Evolutionary conservation across 139 green algal species (phyloP), one percentile per base, ranked within the genome.

Genomic region (Eudorina sp.): DNA sequence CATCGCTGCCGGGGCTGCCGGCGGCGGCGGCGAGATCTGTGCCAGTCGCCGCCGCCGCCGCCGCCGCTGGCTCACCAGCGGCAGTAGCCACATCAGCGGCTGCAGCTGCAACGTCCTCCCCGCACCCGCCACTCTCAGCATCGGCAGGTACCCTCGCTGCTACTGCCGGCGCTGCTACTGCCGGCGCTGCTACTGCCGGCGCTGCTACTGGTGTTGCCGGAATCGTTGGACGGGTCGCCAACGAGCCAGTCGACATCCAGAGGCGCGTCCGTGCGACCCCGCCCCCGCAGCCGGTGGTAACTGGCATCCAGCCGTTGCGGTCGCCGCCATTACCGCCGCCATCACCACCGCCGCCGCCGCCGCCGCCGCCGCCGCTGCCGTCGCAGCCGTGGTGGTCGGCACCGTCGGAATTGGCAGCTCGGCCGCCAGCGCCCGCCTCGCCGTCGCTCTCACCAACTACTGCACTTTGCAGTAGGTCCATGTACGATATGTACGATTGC

Each of bases 401-500:
- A 29, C 19, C 55, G 55, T 68, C 55, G 55, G 55, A 5, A 68
- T n/a, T 18, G 5, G 16, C 55, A n/a, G 55, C 55, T 18, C 13
- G 5, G 11, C 14, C 55, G 55, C 5, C 13, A 19, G 13, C 16
- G 5, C 5, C 13, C 55, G 21, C 55, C 23, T 68, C 55, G 55
- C n/a, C 62, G 62, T 4, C 62, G 8, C 4, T n/a, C n/a, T n/a
- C n/a, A n/a, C n/a, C n/a, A n/a, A n/a, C 62, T 8, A 76, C 8
- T 21, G 68, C 68, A 16, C 29, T 2, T 3, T 11, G 68, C 68
- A 76, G 21, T 36, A 76, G 68, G 36, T 48, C 68, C 3, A 16
- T 76, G 68, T 53, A 76, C 68, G 68, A 76, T 38, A 55, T 72
- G 62, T 40, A 72, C n/a, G 62, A n/a, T n/a, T 58, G n/a, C n/a